A percentile compares a stretch with the other conserved stretches of the same genome.
Conservation (phyloP, 768 basidiomycete genomes). For the Tricholoma saponaceum region DNA sequence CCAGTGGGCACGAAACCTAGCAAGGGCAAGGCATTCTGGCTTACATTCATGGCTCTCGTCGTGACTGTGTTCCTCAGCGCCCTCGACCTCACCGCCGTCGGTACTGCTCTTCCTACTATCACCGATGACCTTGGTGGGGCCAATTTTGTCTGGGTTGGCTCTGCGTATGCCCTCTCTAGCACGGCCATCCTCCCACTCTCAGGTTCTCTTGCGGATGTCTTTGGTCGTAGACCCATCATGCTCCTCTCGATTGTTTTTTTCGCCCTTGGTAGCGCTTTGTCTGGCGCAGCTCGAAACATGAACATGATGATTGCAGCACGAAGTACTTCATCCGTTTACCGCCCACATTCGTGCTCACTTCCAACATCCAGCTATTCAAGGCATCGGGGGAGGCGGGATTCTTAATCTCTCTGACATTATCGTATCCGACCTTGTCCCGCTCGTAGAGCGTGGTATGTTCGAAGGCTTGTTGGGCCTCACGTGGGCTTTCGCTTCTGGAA, state of each 20-base stretch:
- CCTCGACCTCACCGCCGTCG: background rate
- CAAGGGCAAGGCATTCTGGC: background rate
- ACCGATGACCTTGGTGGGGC: conserved; percentile 1
- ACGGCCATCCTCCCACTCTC: conserved; percentile 35
- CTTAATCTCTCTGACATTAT: conserved; percentile 36
- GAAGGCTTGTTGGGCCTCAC: conserved; percentile 33
- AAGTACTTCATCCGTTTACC: conserved; percentile 6
- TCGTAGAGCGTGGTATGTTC: conserved; percentile 39
- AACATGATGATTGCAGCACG: conserved; percentile 35
- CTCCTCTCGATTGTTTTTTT: conserved; percentile 25
- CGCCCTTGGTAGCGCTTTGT: conserved; percentile 34
- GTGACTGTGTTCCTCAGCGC: background rate
- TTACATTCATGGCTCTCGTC: background rate
- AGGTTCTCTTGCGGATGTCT: conserved; percentile 25
- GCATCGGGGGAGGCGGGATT: conserved; percentile 37
- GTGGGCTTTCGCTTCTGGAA: conserved; percentile 31
- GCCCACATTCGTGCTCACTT: background rate
- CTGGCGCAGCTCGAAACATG: conserved; percentile 36
- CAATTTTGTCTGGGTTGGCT: conserved; percentile 7
- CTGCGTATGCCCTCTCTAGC: conserved; percentile 30
- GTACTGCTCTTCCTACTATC: conserved; percentile 8
- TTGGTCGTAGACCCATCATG: conserved; percentile 32
- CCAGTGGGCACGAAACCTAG: background rate
- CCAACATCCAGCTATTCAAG: conserved; percentile 29
- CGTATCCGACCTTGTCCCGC: conserved; percentile 41